Base-by-base conservation (phyloP, 2,329 filamentous ascomycete species). In the Penicillium sp. region DNA sequence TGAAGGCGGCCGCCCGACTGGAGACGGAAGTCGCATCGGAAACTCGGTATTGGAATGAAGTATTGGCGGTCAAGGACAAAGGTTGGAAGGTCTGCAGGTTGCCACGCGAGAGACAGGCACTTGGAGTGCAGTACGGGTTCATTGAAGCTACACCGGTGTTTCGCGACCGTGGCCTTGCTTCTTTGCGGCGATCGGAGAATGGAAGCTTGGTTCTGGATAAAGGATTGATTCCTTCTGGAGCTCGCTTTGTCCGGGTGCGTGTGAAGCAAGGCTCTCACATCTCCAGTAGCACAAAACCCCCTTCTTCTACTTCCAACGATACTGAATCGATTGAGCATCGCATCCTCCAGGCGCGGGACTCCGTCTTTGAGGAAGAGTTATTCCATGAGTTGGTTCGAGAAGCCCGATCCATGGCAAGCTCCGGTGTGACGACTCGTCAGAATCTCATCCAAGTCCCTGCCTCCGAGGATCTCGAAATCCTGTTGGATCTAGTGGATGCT, bases 121-220 rank as follows among this genome's bases (percentile, higher is more conserved):
- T 98, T 50, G 92, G 89, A 21, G 93, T 98, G 35, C 87, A 90
- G 62, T 97, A 93, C 75, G 95, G 93, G 8, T 96, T 96, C 69
- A 83, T 89, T 13, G 93, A 97, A 78, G 84, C 83, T 84, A 74
- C 80, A 16, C 77, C 79, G 13, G 79, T 81, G 42, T 88, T 87
- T 68, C 81, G 81, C 78, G 77, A 88, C 62, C 88, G 87, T 29
- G 92, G 92, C n/a, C 83, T 96, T 16, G 93, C 91, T 2, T 89
- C 91, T 0, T 80, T 99, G 65, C 83, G 88, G 33, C 85, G 92
- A 62, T 85, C 86, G 11, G 84, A 88, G 16, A 87, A 93, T 64
- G 93, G 93, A 3, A 84, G 83, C 6, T 86, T 96, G 33, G 81
- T 86, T 16, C 81, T 99, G 21, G 92, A 96, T 60, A 85, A 78